phyloP scores from a whole-genome alignment of 2,329 filamentous ascomycete species.

The Pyricularia sp. region DNA sequence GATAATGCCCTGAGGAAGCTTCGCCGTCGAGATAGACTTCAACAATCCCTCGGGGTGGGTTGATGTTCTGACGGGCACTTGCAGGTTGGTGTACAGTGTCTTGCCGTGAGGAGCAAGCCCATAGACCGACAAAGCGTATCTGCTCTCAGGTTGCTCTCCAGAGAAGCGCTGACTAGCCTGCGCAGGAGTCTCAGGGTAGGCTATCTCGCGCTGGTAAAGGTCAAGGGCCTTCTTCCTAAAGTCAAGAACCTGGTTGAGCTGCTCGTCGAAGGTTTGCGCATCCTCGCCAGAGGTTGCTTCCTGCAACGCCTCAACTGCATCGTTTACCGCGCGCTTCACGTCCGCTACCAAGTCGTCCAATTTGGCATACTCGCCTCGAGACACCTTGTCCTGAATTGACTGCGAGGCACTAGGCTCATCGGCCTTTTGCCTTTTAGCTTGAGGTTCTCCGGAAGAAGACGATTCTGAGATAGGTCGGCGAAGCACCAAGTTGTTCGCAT shows the following conservation, averaged over 20 bases:
- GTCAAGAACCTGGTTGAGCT: slow-evolving; percentile 31
- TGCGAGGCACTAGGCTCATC: slow-evolving; percentile 24
- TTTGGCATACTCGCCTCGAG: slow-evolving; percentile 38
- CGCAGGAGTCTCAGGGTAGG: slow-evolving; percentile 21
- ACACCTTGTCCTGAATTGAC: slow-evolving; percentile 42
- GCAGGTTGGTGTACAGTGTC: slow-evolving; percentile 79
- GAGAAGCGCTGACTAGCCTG: background rate
- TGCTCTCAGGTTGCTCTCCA: background rate
- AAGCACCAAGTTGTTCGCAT: slow-evolving; percentile 40
- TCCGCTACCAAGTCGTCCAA: slow-evolving; percentile 54
- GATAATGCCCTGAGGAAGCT: slow-evolving; percentile 62
- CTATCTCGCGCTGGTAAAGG: slow-evolving; percentile 47
- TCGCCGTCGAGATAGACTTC: slow-evolving; percentile 45
- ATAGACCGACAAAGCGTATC: slow-evolving; percentile 59
- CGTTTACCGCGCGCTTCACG: slow-evolving; percentile 21
- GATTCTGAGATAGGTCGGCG: slow-evolving; percentile 36
- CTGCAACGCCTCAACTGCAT: slow-evolving; percentile 33
- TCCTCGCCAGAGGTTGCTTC: slow-evolving; percentile 17
- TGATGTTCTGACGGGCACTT: slow-evolving; percentile 28
- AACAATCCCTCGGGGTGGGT: slow-evolving; percentile 13
- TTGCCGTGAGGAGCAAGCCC: slow-evolving; percentile 62
- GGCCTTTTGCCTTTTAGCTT: slow-evolving; percentile 48
- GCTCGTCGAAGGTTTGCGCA: slow-evolving; percentile 17
- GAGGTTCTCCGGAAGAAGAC: slow-evolving; percentile 34
- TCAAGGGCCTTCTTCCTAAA: slow-evolving; percentile 52